These are phyloP conservation scores for Begonia loranthoides DNA, from an alignment of 306 rosid species.

Conservation along the genomic window DNA sequence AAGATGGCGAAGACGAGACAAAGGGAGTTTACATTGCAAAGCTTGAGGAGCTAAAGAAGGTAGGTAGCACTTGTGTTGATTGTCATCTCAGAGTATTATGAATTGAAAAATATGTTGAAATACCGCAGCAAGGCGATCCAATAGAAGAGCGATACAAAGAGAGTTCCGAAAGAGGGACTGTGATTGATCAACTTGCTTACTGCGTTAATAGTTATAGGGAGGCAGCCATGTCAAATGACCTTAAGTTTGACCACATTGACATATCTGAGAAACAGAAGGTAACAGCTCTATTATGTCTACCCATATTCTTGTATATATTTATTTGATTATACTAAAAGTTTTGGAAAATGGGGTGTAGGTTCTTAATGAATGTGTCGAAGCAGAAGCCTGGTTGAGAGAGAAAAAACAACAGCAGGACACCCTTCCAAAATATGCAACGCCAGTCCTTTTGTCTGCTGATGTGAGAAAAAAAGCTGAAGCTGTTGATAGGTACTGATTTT, in stretches of 20 bases:
- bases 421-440: conserved; percentile 64
- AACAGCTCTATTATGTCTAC: not conserved
- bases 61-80: conserved; percentile 4
- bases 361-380: conserved; percentile 62
- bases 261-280: conserved; percentile 70
- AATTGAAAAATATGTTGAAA: conserved; percentile 1
- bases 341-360: conserved; percentile 27
- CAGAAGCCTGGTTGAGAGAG: conserved; percentile 86
- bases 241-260: conserved; percentile 86
- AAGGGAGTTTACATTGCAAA: conserved; percentile 88
- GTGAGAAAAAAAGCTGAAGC: conserved; percentile 76
- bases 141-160: conserved; percentile 75
- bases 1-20: conserved; percentile 91
- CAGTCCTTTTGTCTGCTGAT: conserved; percentile 64
- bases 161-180: conserved; percentile 48
- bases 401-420: conserved; percentile 60
- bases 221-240: conserved; percentile 58
- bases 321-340: not conserved
- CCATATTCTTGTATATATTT: not conserved
- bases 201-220: conserved; percentile 69
- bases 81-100: not conserved
- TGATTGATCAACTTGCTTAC: conserved; percentile 41
- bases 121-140: conserved; percentile 85
- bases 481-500: conserved; percentile 49
- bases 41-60: conserved; percentile 89